A percentile compares a stretch with the other conserved stretches of the same genome.
Conservation (phyloP, 2,329 filamentous ascomycete species). For the Scopulariopsis brevicaulis region DNA sequence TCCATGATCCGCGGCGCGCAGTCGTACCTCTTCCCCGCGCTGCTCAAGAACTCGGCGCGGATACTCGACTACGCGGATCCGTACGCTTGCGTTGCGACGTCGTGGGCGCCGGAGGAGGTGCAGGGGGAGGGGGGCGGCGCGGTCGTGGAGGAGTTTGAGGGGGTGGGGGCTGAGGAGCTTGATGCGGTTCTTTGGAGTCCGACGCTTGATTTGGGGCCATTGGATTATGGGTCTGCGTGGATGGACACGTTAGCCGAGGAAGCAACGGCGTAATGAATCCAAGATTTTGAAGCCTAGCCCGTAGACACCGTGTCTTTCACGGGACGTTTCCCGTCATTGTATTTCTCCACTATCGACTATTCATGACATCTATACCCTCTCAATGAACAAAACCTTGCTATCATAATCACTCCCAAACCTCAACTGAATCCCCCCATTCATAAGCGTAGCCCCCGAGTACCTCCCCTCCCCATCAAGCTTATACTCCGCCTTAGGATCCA, state of each 20-base stretch:
- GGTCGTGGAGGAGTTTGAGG: not conserved
- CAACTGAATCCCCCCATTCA: slow-evolving; percentile 49
- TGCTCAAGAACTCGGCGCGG: slow-evolving; percentile 12
- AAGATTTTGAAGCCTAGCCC: not conserved
- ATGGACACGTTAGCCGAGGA: not conserved
- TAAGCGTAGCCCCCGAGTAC: slow-evolving; percentile 46
- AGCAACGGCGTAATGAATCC: not conserved
- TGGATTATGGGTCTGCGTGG: not conserved
- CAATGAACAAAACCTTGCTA: slow-evolving; percentile 43
- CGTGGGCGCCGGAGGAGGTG: not conserved
- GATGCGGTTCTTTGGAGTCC: not conserved
- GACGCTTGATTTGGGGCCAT: not conserved
- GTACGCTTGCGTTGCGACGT: not conserved
- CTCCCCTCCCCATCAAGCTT: slow-evolving; percentile 36
- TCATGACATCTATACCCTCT: slow-evolving; percentile 19
- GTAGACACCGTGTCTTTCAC: not conserved
- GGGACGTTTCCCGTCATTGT: not conserved
- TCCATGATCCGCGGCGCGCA: slow-evolving; percentile 13
- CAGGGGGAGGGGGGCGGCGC: not conserved
- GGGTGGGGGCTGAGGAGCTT: not conserved
- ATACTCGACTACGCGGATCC: not conserved
- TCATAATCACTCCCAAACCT: slow-evolving; percentile 40
- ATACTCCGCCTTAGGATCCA: slow-evolving; percentile 43
- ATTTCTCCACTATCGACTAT: not conserved
- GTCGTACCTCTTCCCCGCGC: slow-evolving; percentile 15